Evolutionary conservation across 768 basidiomycete genomes (phyloP), one percentile per base, ranked within the genome.

Genomic region (Grammothele lineata): DNA sequence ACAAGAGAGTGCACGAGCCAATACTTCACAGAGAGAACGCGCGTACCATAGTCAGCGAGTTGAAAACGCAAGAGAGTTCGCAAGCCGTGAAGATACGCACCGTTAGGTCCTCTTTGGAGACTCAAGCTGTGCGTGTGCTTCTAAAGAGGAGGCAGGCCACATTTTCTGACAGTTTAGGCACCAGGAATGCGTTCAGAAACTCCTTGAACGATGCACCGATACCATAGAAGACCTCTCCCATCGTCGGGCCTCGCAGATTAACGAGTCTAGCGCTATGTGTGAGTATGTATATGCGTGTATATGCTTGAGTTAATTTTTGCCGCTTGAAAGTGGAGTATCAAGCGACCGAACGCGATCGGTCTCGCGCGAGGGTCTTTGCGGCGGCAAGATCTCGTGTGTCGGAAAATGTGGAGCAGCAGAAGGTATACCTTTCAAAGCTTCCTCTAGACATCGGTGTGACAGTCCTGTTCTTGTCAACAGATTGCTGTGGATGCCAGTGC

Each of bases 371-470:
- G 17, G 51, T 71, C 6, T 58, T 72, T 50, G 57, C 59, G 40
- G 54, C 57, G 33, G 65, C 67, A 25, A 66, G 66, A 47, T 45
- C 48, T 3, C 60, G 55, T 23, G 62, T 70, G 3, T 67, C 71
- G 18, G 65, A 71, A 35, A 62, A 62, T 23, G 54, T 69, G 37
- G 71, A 73, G 48, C 63, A 60, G 23, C 72, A 72, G 43, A 63
- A 65, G 58, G 71, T 68, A 35, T 4, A 53, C 26, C 14, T 22
- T n/a, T n/a, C n/a, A n/a, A n/a, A n/a, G n/a, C n/a, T n/a, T n/a
- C n/a, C n/a, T n/a, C n/a, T n/a, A n/a, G n/a, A n/a, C n/a, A n/a
- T n/a, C n/a, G n/a, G n/a, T n/a, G n/a, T n/a, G n/a, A n/a, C n/a
- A n/a, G n/a, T n/a, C n/a, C n/a, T n/a, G n/a, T n/a, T n/a, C n/a